Evolutionary conservation across 1,284 basidiomycete genomes (phyloP), one percentile per base, ranked within the genome.

Genomic region (Taiwanofungus camphoratus): DNA sequence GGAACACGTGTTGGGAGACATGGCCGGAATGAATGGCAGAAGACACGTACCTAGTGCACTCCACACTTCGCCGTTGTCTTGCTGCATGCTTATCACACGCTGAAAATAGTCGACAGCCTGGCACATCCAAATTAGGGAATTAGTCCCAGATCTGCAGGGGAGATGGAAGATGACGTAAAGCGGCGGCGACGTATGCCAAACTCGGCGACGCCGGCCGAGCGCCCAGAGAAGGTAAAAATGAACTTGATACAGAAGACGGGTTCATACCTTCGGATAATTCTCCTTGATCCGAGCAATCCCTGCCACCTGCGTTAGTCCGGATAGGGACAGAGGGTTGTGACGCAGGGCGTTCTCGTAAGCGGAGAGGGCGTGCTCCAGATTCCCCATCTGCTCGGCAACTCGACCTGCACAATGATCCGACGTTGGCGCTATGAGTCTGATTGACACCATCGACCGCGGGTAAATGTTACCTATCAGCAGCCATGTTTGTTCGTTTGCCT

Each of bases 31-130:
- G 52, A 51, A 43, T 43, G n/a, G 46, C 36, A 45, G 51, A 45
- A 56, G 43, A 37, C 23, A 65, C 67, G 55, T 63, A 87, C 88
- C 91, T 50, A 95, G 78, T 2, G 92, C 90, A 58, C 87, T 90
- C 92, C 92, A 95, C 45, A 93, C 87, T 70, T 95, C 91, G 58
- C 92, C 92, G 64, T 93, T 93, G 65, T 92, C 89, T 67, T 88
- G 83, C 62, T 94, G 86, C 48, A 95, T 77, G 57, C 77, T 75
- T 48, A 97, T 76, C 30, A 93, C 92, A 41, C 91, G 84, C 62
- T 95, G 90, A 62, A 95, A 96, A 68, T 87, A 95, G 45, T 96
- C 94, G 63, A 97, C 82, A 41, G 94, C 93, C 86, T 92, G 56
- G 56, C 5, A 32, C 18, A 36, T 45, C 44, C 46, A 46, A 46